Evolutionary conservation across 2,329 filamentous ascomycete genomes (phyloP).

Genomic region (Ceratocystis alfenasii): DNA sequence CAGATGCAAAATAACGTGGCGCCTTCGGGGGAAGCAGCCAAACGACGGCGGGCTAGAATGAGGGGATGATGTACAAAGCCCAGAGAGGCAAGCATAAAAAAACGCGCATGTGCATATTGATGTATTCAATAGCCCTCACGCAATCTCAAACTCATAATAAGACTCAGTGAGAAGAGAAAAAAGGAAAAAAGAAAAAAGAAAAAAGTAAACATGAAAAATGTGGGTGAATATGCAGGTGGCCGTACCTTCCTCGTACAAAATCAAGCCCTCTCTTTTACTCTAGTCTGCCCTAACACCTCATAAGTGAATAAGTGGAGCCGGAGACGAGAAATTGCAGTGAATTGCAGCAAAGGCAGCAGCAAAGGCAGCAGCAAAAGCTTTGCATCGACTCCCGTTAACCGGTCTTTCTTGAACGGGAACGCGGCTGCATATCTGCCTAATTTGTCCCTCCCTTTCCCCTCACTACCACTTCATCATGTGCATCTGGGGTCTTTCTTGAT

Average conservation of each 20-base stretch:
- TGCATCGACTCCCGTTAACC: not conserved
- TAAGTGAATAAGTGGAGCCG: not conserved
- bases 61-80: not conserved
- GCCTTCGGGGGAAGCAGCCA: not conserved
- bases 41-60: not conserved
- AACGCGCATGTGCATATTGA: not conserved
- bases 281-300: not conserved
- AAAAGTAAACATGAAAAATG: not conserved
- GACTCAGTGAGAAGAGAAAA: not conserved
- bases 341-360: not conserved
- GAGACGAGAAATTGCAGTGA: too few relatives aligned
- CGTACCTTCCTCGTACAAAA: slow-evolving; percentile 6
- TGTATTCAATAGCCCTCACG: not conserved
- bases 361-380: not conserved
- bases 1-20: not conserved
- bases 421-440: not conserved
- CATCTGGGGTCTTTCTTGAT: not conserved
- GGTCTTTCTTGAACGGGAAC: not conserved
- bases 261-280: not conserved
- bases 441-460: not conserved
- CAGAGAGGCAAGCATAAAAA: not conserved
- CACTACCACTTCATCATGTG: not conserved
- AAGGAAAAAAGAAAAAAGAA: not conserved
- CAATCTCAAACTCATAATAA: not conserved
- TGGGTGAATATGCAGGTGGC: slow-evolving; percentile 1